Base-by-base conservation (phyloP, 2,329 filamentous ascomycete species). In the Microdochium trichocladiopsis region DNA sequence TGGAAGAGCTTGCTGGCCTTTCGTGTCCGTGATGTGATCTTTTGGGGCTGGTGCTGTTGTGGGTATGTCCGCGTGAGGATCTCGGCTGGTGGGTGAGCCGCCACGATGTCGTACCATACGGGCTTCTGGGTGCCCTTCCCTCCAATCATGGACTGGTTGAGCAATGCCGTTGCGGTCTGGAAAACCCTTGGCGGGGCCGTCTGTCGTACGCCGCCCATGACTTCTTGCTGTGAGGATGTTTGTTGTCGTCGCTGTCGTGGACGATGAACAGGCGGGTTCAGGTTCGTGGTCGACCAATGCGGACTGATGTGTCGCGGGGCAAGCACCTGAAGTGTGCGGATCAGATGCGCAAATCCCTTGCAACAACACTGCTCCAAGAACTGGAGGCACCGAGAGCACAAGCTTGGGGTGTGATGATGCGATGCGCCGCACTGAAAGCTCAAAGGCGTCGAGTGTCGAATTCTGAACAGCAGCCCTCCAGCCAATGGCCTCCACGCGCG, bases 1-100 rank as follows among this genome's bases (percentile, higher is more conserved):
- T 85, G 83, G 75, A 92, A 97, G 61, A 96, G 73, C 60, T 84
- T 83, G 69, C 83, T 90, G 25, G 87, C 78, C 67, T 86, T 88
- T 66, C 77, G 75, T 50, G 72, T 70, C 61, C 77, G 82, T 16
- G 23, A 28, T 9, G 23, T 28, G 47, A 28, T 48, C 23, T 25
- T 28, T 16, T 25, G 25, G 3, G 60, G 58, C 24, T 61, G 51
- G 48, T 65, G 66, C 61, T 80, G 79, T 52, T 75, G 72, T 16
- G 72, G 65, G 51, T 78, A 66, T 5, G 76, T 74, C 52, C 83
- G 76, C 24, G 77, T 77, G 54, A 83, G 65, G 41, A 77, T 75
- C 66, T 86, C 81, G 59, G 79, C 66, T 3, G 83, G 83, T 33
- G 82, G 82, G 36, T 82, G 75, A 12, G 68, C 64, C 59, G 74